Percentiles rank a stretch among this genome's conserved stretches.
Evolutionary conservation across 2,329 filamentous ascomycete genomes (phyloP).

Genomic region (Pseudonectria foliicola): DNA sequence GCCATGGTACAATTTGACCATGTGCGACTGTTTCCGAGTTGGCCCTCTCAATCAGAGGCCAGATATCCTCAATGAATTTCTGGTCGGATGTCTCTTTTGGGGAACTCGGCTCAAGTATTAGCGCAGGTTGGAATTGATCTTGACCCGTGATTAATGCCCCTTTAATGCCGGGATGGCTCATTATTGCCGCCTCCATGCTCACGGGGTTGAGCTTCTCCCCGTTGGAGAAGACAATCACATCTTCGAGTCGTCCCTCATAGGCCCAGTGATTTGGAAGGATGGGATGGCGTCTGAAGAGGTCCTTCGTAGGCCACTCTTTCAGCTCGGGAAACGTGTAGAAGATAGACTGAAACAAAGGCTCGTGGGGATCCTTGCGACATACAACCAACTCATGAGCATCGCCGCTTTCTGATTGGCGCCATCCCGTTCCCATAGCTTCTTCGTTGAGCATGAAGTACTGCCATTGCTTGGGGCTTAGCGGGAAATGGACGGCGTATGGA

Average conservation of each 20-base stretch:
- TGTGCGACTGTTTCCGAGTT: conserved; percentile 39
- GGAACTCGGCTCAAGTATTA: conserved; percentile 40
- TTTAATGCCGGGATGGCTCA: conserved; percentile 31
- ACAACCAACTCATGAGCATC: conserved; percentile 27
- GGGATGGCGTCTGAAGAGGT: conserved; percentile 32
- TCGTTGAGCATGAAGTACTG: conserved; percentile 37
- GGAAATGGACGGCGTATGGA: conserved; percentile 28
- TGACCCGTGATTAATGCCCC: conserved; percentile 40
- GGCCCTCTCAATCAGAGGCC: conserved; percentile 34
- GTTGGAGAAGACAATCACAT: conserved; percentile 43
- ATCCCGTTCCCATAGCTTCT: conserved; percentile 34
- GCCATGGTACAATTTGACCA: conserved; percentile 35
- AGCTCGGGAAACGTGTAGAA: conserved; percentile 31
- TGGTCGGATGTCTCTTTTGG: conserved; percentile 12
- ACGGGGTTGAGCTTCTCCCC: conserved; percentile 44
- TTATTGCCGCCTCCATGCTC: conserved; percentile 34
- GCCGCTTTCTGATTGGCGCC: conserved; percentile 19
- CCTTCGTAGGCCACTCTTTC: conserved; percentile 29
- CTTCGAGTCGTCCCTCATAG: conserved; percentile 25
- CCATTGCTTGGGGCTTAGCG: conserved; percentile 30
- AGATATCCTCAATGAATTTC: conserved; percentile 35
- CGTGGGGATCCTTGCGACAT: conserved; percentile 27
- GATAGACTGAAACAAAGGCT: conserved; percentile 27
- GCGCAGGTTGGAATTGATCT: conserved; percentile 37
- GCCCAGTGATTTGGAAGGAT: conserved; percentile 27